These are phyloP conservation scores for Rhodamnia argentea DNA, from an alignment of 345 rosid species.

Conservation along the genomic window DNA sequence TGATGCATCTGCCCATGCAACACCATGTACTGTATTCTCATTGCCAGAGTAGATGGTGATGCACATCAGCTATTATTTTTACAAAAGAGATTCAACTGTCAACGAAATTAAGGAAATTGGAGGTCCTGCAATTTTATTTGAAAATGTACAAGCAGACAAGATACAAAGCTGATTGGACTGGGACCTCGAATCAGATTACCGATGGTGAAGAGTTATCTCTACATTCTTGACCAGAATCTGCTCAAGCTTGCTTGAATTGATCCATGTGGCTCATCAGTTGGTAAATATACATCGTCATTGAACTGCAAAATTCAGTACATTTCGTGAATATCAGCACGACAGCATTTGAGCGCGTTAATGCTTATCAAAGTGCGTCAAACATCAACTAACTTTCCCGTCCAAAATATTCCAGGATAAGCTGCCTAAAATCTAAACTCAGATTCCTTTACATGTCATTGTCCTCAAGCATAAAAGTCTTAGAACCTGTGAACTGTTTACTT, in stretches of 20 bases:
- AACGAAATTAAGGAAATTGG: background rate
- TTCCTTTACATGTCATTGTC: background rate
- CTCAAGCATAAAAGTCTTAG: background rate
- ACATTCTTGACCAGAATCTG: conserved; percentile 67
- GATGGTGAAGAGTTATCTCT: background rate
- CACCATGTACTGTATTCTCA: background rate
- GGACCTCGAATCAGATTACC: background rate
- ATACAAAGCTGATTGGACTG: background rate
- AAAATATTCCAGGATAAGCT: background rate
- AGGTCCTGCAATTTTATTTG: background rate
- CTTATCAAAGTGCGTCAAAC: background rate
- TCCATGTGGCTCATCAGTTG: conserved; percentile 94
- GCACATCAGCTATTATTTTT: background rate
- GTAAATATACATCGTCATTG: conserved; percentile 68
- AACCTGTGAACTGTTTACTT: background rate
- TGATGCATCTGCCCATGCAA: background rate
- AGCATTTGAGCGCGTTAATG: background rate
- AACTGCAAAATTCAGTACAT: conserved; percentile 30
- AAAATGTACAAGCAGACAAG: background rate
- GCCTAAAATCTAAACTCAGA: background rate
- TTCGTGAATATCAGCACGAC: background rate
- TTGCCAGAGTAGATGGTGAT: background rate
- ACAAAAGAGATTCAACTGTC: background rate
- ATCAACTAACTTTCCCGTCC: background rate
- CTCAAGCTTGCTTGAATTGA: conserved; percentile 76